Base-by-base conservation (phyloP, 176 grass and related monocot species). In the Oryza glaberrima region DNA sequence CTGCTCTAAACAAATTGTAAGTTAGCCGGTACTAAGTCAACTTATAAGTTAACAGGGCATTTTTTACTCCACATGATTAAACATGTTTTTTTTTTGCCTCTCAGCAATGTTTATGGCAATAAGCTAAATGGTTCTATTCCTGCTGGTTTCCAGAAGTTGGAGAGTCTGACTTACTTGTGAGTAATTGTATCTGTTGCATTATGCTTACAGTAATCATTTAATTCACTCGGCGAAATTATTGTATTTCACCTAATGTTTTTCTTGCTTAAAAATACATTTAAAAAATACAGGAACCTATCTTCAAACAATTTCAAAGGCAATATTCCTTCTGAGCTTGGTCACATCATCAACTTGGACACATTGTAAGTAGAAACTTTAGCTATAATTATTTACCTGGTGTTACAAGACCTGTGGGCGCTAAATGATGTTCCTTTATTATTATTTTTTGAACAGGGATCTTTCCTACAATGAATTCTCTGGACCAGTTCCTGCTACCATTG, bases 1-100 rank as follows among this genome's bases (percentile, higher is more conserved):
- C 90, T 68, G 97, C 97, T 71, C 73, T 99, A 45, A 99, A 99
- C 85, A 99, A 99, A 88, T 92, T 99, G 97, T 99, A 87, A 96
- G 93, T 88, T 83, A 54, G 38, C 20, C 40, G 49, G 17, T 69
- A 49, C 68, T 9, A 10, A 71, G 34, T 61, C 67, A n/a, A 70
- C 7, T 82, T 68, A 40, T 16, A 41, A 56, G 14, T 48, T 7
- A 63, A 47, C 2, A 19, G 10, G 51, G 65, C 4, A 52, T 23
- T 28, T 45, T 83, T 40, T 44, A 30, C 76, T 63, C 52, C 15
- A 11, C 44, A 40, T 82, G n/a, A 72, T 77, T 87, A 72, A 77
- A 60, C 45, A 14, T 11, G 5, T 72, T 77, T 84, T 6, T 84
- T 6, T 86, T 30, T 77, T 7, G 20, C 69, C 69, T 76, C 30